Percentiles rank a stretch among this genome's conserved stretches.
These are phyloP conservation scores for Phytophthora ramorum DNA, from an alignment of 352 stramenopile species.

Conservation along the genomic window DNA sequence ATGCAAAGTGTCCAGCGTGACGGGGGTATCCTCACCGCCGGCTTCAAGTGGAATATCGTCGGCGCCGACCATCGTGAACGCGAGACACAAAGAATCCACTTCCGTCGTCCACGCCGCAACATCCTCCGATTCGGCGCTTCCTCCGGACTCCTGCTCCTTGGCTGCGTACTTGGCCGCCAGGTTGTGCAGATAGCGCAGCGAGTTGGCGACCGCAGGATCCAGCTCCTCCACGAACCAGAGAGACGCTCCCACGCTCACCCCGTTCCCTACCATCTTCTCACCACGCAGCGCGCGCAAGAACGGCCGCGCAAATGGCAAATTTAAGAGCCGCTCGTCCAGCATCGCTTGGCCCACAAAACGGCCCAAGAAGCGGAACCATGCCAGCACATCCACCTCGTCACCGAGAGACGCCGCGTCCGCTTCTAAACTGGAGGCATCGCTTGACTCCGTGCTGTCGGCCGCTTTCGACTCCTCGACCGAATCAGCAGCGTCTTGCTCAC, in stretches of 20 bases:
- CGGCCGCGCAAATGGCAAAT: slow-evolving; percentile 78
- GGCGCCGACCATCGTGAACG: slow-evolving; percentile 82
- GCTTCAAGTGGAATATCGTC: slow-evolving; percentile 59
- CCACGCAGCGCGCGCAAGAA: slow-evolving; percentile 70
- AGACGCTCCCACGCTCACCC: slow-evolving; percentile 52
- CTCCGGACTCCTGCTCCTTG: slow-evolving; percentile 2
- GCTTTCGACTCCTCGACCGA: slow-evolving; percentile 24
- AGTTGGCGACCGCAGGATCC: slow-evolving; percentile 74
- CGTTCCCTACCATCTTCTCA: slow-evolving; percentile 54
- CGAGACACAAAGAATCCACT: slow-evolving; percentile 73
- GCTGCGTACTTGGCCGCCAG: slow-evolving; percentile 29
- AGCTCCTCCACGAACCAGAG: slow-evolving; percentile 70
- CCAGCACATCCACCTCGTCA: slow-evolving; percentile 39
- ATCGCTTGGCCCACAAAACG: slow-evolving; percentile 77
- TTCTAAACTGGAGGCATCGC: slow-evolving; percentile 19
- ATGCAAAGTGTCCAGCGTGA: slow-evolving; percentile 56
- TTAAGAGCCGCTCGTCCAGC: slow-evolving; percentile 84
- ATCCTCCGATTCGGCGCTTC: slow-evolving; percentile 20
- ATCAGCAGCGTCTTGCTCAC: neutral
- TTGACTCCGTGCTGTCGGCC: neutral
- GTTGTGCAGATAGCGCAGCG: slow-evolving; percentile 62
- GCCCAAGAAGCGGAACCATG: slow-evolving; percentile 79
- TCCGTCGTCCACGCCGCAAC: slow-evolving; percentile 31
- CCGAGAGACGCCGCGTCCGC: slow-evolving; percentile 20
- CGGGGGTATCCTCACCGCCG: slow-evolving; percentile 45